Conservation (phyloP, 805 yeast genomes). For the Torulaspora microellipsoides region DNA sequence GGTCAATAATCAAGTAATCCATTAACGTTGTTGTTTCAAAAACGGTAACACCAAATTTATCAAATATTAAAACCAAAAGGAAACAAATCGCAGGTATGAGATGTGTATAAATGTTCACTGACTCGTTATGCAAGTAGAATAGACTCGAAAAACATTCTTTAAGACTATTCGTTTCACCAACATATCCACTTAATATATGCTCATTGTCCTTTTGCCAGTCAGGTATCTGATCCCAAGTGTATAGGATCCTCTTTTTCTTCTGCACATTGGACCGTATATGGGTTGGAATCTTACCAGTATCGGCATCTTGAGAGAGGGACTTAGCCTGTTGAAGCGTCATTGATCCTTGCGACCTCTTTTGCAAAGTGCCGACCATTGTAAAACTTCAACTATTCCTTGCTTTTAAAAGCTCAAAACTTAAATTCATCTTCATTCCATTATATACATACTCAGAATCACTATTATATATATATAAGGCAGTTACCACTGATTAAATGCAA, state of each 20-base stretch:
- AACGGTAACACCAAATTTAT: constrained; percentile 32
- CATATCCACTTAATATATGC: constrained; percentile 58
- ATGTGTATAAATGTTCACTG: constrained; percentile 69
- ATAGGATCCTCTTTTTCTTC: constrained; percentile 13
- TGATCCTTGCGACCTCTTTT: constrained; percentile 4
- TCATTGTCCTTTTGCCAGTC: constrained; percentile 74
- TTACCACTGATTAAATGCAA: no score
- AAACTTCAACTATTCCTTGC: no score
- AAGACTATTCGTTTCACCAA: constrained; percentile 49
- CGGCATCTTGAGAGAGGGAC: background rate
- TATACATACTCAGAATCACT: no score
- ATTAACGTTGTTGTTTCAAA: constrained; percentile 43
- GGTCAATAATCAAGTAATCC: constrained; percentile 33
- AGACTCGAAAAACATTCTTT: constrained; percentile 45
- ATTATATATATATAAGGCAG: no score
- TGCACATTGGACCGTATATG: background rate
- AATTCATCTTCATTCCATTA: no score
- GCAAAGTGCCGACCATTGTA: constrained; percentile 1
- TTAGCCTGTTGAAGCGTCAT: background rate
- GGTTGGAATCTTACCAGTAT: background rate
- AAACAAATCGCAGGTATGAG: constrained; percentile 40
- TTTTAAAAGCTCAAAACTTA: no score
- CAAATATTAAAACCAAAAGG: constrained; percentile 20
- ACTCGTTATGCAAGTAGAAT: constrained; percentile 61
- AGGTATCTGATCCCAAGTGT: constrained; percentile 48